Conservation (phyloP, 805 yeast species). For the Tetrapisispora phaffii region DNA sequence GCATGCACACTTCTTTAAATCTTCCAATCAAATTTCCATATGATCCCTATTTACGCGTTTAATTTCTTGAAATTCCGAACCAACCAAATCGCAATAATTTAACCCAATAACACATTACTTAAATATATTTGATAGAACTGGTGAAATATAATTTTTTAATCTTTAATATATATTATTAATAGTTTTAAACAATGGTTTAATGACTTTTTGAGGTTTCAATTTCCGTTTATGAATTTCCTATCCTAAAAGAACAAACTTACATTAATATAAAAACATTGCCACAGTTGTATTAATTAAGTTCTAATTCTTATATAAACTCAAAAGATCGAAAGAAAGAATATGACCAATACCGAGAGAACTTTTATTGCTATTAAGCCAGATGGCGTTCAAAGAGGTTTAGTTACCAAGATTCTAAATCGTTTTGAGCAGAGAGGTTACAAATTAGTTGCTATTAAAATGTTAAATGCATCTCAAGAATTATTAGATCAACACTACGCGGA, state of each 20-base stretch:
- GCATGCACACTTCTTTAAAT: neutral
- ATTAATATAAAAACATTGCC: neutral
- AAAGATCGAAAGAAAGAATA: neutral
- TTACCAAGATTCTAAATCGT: conserved; percentile 81
- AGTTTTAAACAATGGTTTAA: too few species aligned
- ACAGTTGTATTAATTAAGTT: too few species aligned
- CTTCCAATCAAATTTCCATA: neutral
- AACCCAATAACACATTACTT: too few species aligned
- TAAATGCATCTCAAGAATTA: conserved; percentile 75
- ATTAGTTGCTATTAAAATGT: conserved; percentile 89
- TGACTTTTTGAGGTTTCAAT: too few species aligned
- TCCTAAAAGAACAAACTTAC: too few species aligned
- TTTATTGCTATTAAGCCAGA: conserved; percentile 95
- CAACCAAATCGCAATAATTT: neutral
- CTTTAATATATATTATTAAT: too few species aligned
- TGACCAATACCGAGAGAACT: conserved; percentile 57
- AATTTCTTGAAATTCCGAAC: neutral
- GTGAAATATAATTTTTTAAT: too few species aligned
- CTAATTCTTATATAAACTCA: neutral
- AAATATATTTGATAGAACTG: too few species aligned
- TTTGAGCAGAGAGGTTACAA: conserved; percentile 97
- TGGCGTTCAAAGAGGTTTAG: conserved; percentile 98
- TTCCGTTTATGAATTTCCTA: too few species aligned
- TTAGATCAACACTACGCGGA: conserved; percentile 93
- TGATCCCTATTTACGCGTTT: neutral